These are phyloP conservation scores for Candida parachauliodes DNA, from an alignment of 805 yeast species.

Conservation along the genomic window DNA sequence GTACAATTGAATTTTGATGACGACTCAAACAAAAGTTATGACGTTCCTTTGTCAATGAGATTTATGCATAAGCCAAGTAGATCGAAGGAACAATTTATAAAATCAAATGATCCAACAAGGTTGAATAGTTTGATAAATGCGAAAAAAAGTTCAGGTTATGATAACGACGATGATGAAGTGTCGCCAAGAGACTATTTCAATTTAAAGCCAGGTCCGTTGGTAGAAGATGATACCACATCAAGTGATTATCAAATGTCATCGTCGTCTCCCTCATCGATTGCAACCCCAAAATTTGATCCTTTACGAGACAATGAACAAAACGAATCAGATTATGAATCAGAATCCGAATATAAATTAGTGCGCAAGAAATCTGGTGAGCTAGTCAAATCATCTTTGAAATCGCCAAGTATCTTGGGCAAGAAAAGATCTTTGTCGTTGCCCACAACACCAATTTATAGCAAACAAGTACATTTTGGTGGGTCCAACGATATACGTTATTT, in stretches of 20 bases:
- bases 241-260: constrained; percentile 5
- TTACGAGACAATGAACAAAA: not conserved
- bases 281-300: constrained; percentile 6
- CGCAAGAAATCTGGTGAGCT: constrained; percentile 89
- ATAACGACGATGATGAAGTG: not conserved
- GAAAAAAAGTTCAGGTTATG: constrained; percentile 10
- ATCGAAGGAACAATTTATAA: constrained; percentile 25
- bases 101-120: constrained; percentile 29
- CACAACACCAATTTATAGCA: constrained; percentile 54
- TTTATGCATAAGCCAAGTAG: constrained; percentile 40
- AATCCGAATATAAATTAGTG: constrained; percentile 38
- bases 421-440: constrained; percentile 37
- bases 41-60: constrained; percentile 25
- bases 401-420: constrained; percentile 26
- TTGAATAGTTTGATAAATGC: constrained; percentile 23
- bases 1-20: not conserved
- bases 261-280: constrained; percentile 9
- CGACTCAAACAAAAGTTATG: constrained; percentile 1
- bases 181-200: not conserved
- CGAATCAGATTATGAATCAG: too few relatives aligned
- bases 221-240: constrained; percentile 1
- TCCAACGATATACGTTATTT: constrained; percentile 69
- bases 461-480: constrained; percentile 78
- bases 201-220: not conserved
- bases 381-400: constrained; percentile 69